A percentile compares a stretch with the other conserved stretches of the same genome.
phyloP scores from a whole-genome alignment of 257 asterid genomes.

The Petunia axillaris region DNA sequence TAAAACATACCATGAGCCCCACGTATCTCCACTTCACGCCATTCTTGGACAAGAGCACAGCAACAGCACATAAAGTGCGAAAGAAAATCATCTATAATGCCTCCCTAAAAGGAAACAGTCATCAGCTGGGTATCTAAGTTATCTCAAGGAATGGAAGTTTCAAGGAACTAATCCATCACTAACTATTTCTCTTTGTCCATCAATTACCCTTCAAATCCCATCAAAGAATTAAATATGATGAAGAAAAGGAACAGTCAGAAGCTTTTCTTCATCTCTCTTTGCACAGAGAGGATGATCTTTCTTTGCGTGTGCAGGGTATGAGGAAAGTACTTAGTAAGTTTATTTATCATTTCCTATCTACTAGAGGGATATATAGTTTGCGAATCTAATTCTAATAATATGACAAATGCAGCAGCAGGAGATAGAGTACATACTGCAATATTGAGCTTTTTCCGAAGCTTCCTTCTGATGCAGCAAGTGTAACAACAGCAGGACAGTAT shows the following conservation, averaged over 20 bases:
- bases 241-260: background rate
- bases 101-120: slow-evolving; percentile 55
- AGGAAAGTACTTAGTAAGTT: background rate
- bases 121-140: background rate
- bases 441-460: slow-evolving; percentile 68
- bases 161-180: background rate
- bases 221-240: background rate
- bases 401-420: background rate
- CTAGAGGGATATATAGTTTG: background rate
- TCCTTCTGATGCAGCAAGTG: slow-evolving; percentile 78
- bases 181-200: background rate
- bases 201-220: background rate
- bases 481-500: slow-evolving; percentile 88
- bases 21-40: slow-evolving; percentile 77
- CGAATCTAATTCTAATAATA: background rate
- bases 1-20: slow-evolving; percentile 54
- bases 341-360: background rate
- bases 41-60: slow-evolving; percentile 93
- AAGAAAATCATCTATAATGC: slow-evolving; percentile 75
- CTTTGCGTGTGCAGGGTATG: background rate
- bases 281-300: background rate
- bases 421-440: slow-evolving; percentile 47
- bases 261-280: background rate
- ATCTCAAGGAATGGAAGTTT: background rate
- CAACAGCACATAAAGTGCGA: slow-evolving; percentile 93